These are phyloP conservation scores for Copromyces sp. DNA, from an alignment of 495 filamentous ascomycete species.

Conservation along the genomic window DNA sequence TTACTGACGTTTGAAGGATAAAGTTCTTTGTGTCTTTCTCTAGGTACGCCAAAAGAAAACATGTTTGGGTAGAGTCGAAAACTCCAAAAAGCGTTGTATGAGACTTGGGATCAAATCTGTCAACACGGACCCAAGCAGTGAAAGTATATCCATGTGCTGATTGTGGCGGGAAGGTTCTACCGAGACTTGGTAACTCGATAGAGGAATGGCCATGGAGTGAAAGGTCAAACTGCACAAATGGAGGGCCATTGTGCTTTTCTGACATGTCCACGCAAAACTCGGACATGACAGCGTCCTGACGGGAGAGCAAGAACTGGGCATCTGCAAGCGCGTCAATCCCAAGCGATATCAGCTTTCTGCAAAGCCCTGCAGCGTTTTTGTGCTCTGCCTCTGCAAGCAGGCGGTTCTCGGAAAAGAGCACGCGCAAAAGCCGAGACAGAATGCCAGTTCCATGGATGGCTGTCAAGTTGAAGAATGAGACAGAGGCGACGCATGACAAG, in stretches of 20 bases:
- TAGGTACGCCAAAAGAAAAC: conserved; percentile 87
- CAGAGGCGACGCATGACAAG: conserved; percentile 38
- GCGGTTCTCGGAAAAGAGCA: conserved; percentile 46
- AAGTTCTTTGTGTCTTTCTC: conserved; percentile 93
- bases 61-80: conserved; percentile 85
- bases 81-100: conserved; percentile 96
- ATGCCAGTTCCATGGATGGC: conserved; percentile 70
- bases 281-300: conserved; percentile 49
- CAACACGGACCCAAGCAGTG: conserved; percentile 75
- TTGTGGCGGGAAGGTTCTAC: conserved; percentile 66
- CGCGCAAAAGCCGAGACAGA: conserved; percentile 58
- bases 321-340: conserved; percentile 71
- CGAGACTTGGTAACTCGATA: conserved; percentile 74
- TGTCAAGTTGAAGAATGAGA: conserved; percentile 65
- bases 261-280: conserved; percentile 67
- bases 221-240: conserved; percentile 89
- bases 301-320: conserved; percentile 63
- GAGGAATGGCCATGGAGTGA: conserved; percentile 80
- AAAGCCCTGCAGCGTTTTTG: conserved; percentile 48
- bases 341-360: conserved; percentile 47
- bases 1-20: conserved; percentile 92
- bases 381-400: conserved; percentile 41
- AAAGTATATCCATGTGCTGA: conserved; percentile 77
- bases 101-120: conserved; percentile 69
- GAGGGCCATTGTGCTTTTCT: conserved; percentile 59